Evolutionary conservation across 768 basidiomycete genomes (phyloP).

Genomic region (Boletus patriciae): DNA sequence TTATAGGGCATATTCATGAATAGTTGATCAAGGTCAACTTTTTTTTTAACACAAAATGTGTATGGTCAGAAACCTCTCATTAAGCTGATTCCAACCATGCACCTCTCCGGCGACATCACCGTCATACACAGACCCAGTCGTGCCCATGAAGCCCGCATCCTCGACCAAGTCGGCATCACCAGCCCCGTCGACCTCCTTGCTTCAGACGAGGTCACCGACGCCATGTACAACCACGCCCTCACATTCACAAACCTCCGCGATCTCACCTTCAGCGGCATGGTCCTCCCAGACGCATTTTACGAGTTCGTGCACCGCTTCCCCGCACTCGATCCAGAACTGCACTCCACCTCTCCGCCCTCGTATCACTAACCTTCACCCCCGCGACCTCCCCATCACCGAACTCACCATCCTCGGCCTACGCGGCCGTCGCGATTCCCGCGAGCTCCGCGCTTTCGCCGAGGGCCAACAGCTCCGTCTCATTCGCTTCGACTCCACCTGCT

Average conservation of each 20-base stretch:
- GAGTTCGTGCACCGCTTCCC: constrained; percentile 39
- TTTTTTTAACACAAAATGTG: too few relatives aligned
- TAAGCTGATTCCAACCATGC: too few relatives aligned
- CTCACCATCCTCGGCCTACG: constrained; percentile 42
- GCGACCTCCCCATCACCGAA: constrained; percentile 42
- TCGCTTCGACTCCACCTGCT: constrained; percentile 45
- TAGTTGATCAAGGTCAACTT: too few relatives aligned
- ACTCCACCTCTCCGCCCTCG: constrained; percentile 24
- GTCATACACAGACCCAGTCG: constrained; percentile 19
- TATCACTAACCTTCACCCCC: constrained; percentile 26
- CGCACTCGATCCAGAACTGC: constrained; percentile 43
- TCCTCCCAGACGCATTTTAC: constrained; percentile 39
- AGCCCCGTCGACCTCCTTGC: constrained; percentile 26
- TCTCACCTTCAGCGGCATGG: constrained; percentile 38
- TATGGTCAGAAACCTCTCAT: too few relatives aligned
- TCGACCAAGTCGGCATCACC: constrained; percentile 23
- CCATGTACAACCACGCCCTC: constrained; percentile 20
- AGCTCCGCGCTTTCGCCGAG: constrained; percentile 36
- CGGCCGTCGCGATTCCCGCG: constrained; percentile 26
- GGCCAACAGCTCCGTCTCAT: constrained; percentile 40
- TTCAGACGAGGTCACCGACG: constrained; percentile 10
- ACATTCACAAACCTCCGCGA: constrained; percentile 38
- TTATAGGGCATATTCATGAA: too few relatives aligned
- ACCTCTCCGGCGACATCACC: constrained; percentile 16
- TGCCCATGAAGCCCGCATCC: constrained; percentile 26